These are phyloP conservation scores for Talaromyces amestolkiae DNA, from an alignment of 2,329 filamentous ascomycete species.

Conservation along the genomic window DNA sequence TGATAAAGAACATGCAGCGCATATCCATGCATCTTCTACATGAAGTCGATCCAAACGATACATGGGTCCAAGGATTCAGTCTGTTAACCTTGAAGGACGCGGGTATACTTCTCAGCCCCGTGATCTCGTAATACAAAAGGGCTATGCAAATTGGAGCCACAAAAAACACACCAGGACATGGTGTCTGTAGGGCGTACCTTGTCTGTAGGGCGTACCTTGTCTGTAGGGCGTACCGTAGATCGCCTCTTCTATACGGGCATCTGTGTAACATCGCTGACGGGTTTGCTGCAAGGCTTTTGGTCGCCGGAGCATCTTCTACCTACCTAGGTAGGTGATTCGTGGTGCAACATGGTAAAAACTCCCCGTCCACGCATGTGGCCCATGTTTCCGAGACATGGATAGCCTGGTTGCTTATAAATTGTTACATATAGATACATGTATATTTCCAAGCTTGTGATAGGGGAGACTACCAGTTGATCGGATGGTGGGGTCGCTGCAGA, in stretches of 20 bases:
- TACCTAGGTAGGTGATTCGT: too few species aligned
- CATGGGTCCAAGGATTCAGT: neutral
- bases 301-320: too few species aligned
- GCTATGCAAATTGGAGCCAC: neutral
- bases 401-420: too few species aligned
- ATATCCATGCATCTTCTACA: neutral
- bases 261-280: neutral
- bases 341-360: too few species aligned
- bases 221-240: neutral
- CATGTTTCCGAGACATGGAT: too few species aligned
- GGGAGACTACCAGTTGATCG: too few species aligned
- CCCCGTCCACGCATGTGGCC: too few species aligned
- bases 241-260: neutral
- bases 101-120: neutral
- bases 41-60: neutral
- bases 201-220: too few species aligned
- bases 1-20: neutral
- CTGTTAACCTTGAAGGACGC: neutral
- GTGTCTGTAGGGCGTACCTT: neutral
- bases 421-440: too few species aligned
- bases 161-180: neutral
- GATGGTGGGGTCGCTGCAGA: too few species aligned
- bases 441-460: too few species aligned
- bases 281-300: neutral
- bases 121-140: neutral